Evolutionary conservation across 2,329 filamentous ascomycete species (phyloP).

Genomic region (Periconia sp.): DNA sequence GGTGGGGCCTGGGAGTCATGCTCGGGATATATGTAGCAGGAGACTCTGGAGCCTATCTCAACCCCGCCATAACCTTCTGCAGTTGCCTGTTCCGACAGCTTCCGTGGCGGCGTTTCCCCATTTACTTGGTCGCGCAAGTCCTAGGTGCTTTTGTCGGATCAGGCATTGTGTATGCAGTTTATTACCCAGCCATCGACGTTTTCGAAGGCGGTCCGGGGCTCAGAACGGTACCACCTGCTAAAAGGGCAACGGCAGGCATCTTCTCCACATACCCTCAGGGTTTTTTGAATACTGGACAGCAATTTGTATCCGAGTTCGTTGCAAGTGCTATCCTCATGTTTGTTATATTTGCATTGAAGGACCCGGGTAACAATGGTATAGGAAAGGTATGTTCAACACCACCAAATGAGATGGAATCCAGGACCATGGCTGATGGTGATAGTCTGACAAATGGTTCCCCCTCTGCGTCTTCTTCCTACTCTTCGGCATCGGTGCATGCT

Average conservation of each 20-base stretch:
- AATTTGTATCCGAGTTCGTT: constrained; percentile 74
- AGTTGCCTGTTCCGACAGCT: constrained; percentile 70
- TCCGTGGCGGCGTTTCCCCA: constrained; percentile 69
- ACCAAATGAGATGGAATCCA: background rate
- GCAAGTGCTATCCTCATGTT: constrained; percentile 70
- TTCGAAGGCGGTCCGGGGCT: constrained; percentile 63
- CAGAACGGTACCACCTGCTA: constrained; percentile 61
- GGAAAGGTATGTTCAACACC: constrained; percentile 22
- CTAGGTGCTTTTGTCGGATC: constrained; percentile 66
- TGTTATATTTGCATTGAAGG: constrained; percentile 69
- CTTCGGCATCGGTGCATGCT: constrained; percentile 72
- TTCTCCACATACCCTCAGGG: constrained; percentile 72
- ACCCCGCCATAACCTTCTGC: constrained; percentile 67
- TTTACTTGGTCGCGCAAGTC: constrained; percentile 67
- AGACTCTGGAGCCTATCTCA: constrained; percentile 67
- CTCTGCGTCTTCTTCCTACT: constrained; percentile 71
- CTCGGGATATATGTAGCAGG: constrained; percentile 63
- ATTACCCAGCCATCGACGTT: constrained; percentile 61
- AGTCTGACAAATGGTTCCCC: constrained; percentile 46
- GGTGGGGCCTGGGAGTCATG: constrained; percentile 44
- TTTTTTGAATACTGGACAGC: constrained; percentile 66
- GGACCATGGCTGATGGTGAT: constrained; percentile 5
- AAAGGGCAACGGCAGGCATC: constrained; percentile 66
- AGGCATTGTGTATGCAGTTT: constrained; percentile 48
- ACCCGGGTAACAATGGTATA: constrained; percentile 48